Conservation (phyloP, 257 asterid genomes). For the Solanum pinnatisectum region DNA sequence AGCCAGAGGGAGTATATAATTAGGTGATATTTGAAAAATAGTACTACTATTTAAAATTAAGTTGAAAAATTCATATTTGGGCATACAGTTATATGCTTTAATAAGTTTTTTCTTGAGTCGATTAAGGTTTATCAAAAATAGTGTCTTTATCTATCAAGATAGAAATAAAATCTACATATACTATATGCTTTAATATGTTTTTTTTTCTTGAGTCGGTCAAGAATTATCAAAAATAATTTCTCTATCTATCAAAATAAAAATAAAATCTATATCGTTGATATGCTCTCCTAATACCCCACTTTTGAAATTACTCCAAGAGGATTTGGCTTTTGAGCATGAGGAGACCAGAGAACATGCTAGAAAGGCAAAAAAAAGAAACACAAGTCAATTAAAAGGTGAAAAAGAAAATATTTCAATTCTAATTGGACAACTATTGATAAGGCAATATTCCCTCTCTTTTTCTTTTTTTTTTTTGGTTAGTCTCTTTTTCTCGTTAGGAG, state of each 20-base stretch:
- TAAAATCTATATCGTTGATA: rapidly evolving
- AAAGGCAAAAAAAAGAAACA: neutral
- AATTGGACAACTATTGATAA: slow-evolving; percentile 1
- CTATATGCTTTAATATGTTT: neutral
- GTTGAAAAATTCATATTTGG: neutral
- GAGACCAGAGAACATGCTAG: neutral
- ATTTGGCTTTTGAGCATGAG: neutral
- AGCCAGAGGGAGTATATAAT: too few relatives aligned
- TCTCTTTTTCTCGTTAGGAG: neutral
- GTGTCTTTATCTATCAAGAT: rapidly evolving
- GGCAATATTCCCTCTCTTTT: neutral
- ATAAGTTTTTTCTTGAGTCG: neutral
- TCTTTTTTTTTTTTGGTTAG: neutral
- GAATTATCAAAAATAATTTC: neutral
- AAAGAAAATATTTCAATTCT: neutral
- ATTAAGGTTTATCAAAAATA: neutral
- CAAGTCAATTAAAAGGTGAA: neutral
- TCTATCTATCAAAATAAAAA: rapidly evolving
- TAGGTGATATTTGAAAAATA: neutral
- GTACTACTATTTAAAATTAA: neutral
- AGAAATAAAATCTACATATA: rapidly evolving
- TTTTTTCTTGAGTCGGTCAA: too few relatives aligned
- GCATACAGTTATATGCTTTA: neutral
- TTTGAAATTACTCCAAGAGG: too few relatives aligned
- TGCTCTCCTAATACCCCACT: neutral